Base-by-base conservation (phyloP, 768 basidiomycete species). In the Auriscalpium vulgare region DNA sequence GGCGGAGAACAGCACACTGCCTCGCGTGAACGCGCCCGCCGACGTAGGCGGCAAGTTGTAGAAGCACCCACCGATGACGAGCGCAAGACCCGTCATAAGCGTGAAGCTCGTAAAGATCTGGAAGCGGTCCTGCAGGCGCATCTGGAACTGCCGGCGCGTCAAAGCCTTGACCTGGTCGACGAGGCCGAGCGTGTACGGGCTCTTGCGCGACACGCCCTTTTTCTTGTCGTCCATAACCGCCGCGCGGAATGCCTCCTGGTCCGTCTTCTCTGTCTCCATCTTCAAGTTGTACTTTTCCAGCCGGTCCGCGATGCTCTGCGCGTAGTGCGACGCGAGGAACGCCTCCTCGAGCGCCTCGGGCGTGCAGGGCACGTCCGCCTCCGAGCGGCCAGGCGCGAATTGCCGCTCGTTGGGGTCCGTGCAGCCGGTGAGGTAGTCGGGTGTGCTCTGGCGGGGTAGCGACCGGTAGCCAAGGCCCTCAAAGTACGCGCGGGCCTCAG, bases 361-460 rank as follows among this genome's bases (percentile, higher is more conserved):
- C 0, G 87, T 79, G 7, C 81, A 81, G 0, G 88, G 90, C 0
- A 84, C 84, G 59, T 84, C 77, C 1, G 60, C 59, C 11, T 73
- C 75, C 10, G 83, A 81, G 21, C 76, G 78, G 6, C 85, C 88
- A 2, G 78, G 71, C 0, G 83, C 80, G 62, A 88, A 86, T 66
- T 84, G 86, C 23, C 92, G 87, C 72, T 95, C 91, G 63, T 92
- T 90, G 0, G 84, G 80, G 64, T 91, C 89, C 2, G 93, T 88
- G 69, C 85, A 87, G 7, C 86, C 86, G 19, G 88, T 89, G 19
- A 94, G 78, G 68, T 91, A 94, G 68, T 94, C 91, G n/a, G 91
- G 83, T 10, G 88, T 90, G 63, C 83, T 91, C 71, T 94, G 91
- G 38, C 91, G 85, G 56, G 89, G 88, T 19, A 89, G 82, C 11